Evolutionary conservation across 306 rosid genomes (phyloP).

Genomic region (Cercis canadensis): DNA sequence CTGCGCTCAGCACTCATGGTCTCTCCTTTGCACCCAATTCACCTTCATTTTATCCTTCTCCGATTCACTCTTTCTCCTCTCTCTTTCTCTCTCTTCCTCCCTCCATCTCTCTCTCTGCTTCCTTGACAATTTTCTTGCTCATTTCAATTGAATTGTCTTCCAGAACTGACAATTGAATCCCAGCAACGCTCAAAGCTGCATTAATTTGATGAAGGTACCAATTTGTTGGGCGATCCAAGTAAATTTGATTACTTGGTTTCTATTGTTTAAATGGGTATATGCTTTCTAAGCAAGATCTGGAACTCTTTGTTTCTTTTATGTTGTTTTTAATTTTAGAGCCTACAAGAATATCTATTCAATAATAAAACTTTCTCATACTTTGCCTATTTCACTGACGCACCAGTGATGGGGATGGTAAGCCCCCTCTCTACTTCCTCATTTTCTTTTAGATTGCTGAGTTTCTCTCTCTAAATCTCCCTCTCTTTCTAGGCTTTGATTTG

Average conservation of each 20-base stretch:
- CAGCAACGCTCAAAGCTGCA: slow-evolving; percentile 22
- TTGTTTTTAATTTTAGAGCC: no score
- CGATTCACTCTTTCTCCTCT: background rate
- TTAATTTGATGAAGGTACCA: slow-evolving; percentile 36
- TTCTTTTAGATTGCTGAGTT: no score
- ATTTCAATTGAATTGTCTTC: slow-evolving; percentile 37
- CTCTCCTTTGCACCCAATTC: slow-evolving; percentile 71
- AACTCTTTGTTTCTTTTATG: background rate
- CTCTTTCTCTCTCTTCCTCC: slow-evolving; percentile 19
- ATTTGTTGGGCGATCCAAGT: slow-evolving; percentile 25
- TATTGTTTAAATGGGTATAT: slow-evolving; percentile 8
- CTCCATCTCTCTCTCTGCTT: slow-evolving; percentile 32
- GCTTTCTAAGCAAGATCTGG: slow-evolving; percentile 46
- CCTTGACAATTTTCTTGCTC: slow-evolving; percentile 28
- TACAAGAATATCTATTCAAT: no score
- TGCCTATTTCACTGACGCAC: no score
- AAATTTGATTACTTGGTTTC: slow-evolving; percentile 24
- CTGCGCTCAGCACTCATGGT: no score
- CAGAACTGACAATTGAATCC: slow-evolving; percentile 16
- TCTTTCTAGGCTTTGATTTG: no score
- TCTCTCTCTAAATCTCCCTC: no score
- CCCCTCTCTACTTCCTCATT: no score
- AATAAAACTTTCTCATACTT: no score
- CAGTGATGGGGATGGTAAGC: no score
- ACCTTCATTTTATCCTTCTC: slow-evolving; percentile 45